Evolutionary conservation across 2,329 filamentous ascomycete species (phyloP), one percentile per base, ranked within the genome.

Genomic region (Penicillium decumbens): DNA sequence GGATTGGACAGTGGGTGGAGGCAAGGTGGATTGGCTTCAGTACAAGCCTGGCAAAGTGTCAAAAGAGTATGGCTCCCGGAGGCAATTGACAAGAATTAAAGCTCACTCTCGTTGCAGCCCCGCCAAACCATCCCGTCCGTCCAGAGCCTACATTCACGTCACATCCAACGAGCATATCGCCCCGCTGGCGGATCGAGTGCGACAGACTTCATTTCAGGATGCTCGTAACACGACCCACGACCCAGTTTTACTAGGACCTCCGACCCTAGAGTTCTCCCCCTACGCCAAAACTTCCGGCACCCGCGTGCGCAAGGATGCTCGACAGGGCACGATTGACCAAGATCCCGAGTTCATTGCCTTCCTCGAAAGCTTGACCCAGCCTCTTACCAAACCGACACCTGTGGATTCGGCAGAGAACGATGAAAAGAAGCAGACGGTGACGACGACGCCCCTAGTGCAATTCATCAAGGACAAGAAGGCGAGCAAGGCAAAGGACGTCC

Each of bases 291-390:
- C 89, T 1, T 89, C 92, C 1, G 82, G 81, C 51, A 81, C 78
- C 30, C 89, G 88, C 67, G 81, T 82, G 43, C 84, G 89, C 29
- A 81, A 83, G 46, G 93, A 98, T 74, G 83, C 84, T 45, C 84
- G 91, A 12, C 89, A 95, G 67, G 93, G 92, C 45, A 95, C 90
- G 3, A 97, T 98, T 58, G 93, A 98, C 62, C 90, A 95, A 66
- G 93, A 98, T 64, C 84, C 89, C 0, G 93, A 97, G 61, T 98
- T 96, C 62, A 95, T 96, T 75, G 83, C 85, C 24, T 98, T 97
- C 67, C 79, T 98, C 6, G 88, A 95, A 67, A 87, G 82, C 46
- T 79, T 97, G 41, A 95, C 91, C 1, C 89, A 95, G 59, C 82
- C 80, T 2, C 77, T 82, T 52, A 70, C 72, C n/a, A 84, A 80